These are phyloP conservation scores for Rhododendron vialii DNA, from an alignment of 148 eudicot species.

Conservation along the genomic window DNA sequence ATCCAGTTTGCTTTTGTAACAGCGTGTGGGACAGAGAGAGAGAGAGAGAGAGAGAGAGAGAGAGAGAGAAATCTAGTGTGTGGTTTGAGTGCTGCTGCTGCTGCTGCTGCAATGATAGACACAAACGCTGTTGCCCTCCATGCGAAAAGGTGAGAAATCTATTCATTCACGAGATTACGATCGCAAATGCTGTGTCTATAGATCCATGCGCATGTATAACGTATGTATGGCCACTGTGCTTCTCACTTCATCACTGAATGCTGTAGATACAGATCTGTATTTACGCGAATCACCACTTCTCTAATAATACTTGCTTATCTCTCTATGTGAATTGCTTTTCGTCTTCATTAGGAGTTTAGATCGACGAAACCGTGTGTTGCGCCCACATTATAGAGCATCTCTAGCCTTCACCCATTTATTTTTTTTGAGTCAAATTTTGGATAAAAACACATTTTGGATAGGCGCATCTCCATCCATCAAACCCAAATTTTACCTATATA, in stretches of 20 bases:
- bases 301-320: neutral
- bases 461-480: too few species aligned
- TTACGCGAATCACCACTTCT: neutral
- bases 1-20: neutral
- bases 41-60: neutral
- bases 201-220: neutral
- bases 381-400: neutral
- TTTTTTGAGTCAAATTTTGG: too few species aligned
- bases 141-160: constrained; percentile 7
- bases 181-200: neutral
- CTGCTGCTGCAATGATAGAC: neutral
- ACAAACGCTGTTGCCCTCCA: neutral
- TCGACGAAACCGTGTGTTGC: neutral
- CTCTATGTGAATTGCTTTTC: neutral
- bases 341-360: neutral
- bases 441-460: too few species aligned
- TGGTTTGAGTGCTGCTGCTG: neutral
- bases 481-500: too few species aligned
- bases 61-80: neutral
- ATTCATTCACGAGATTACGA: neutral
- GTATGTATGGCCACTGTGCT: neutral
- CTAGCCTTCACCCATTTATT: too few species aligned
- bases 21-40: neutral
- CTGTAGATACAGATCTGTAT: constrained; percentile 7
- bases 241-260: neutral